A percentile compares a stretch with the other conserved stretches of the same genome.
Evolutionary conservation across 2,329 filamentous ascomycete genomes (phyloP).

Genomic region (Cadophora gregata): DNA sequence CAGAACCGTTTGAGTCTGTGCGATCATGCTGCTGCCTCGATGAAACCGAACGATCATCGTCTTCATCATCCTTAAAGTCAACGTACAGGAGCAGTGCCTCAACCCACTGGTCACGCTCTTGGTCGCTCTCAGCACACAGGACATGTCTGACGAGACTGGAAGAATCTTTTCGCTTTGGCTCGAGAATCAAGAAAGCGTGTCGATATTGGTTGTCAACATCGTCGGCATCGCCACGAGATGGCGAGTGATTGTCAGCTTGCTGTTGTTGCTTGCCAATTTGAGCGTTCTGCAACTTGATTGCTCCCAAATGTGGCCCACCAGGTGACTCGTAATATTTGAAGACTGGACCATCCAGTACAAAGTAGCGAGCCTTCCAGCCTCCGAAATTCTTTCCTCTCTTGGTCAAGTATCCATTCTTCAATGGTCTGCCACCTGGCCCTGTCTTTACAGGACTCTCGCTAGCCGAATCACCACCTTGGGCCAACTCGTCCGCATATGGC

Average conservation of each 20-base stretch:
- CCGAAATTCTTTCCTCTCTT: constrained; percentile 99
- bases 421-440: constrained; percentile 68
- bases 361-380: constrained; percentile 90
- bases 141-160: constrained; percentile 89
- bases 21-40: constrained; percentile 48
- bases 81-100: constrained; percentile 89
- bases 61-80: constrained; percentile 69
- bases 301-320: constrained; percentile 87
- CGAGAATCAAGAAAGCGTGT: constrained; percentile 92
- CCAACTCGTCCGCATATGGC: constrained; percentile 64
- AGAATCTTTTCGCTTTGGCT: constrained; percentile 96
- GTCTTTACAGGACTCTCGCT: constrained; percentile 50
- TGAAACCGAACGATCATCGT: constrained; percentile 45
- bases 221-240: constrained; percentile 64
- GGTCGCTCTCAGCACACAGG: constrained; percentile 92
- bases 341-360: constrained; percentile 71
- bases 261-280: constrained; percentile 92
- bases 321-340: constrained; percentile 92
- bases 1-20: constrained; percentile 47
- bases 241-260: constrained; percentile 62
- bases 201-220: constrained; percentile 93
- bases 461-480: constrained; percentile 46
- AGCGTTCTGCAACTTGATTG: constrained; percentile 88
- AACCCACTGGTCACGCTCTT: constrained; percentile 93
- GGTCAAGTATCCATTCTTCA: constrained; percentile 89